These are phyloP conservation scores for Chaetomiaceae sp. DNA, from an alignment of 2,329 filamentous ascomycete genomes.

Conservation along the genomic window DNA sequence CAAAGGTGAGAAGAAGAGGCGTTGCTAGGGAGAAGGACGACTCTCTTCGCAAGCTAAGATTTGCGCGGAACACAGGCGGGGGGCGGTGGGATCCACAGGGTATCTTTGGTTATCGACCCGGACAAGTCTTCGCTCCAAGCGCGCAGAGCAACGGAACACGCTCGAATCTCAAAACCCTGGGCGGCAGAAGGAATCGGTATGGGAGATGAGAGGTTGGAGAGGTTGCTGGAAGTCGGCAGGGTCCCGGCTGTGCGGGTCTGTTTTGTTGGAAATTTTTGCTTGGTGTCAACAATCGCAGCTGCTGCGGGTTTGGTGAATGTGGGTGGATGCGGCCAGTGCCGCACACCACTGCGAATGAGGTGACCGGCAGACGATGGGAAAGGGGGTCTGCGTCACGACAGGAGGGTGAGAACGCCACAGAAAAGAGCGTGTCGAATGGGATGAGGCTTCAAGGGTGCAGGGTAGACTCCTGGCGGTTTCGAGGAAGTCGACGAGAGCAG, in stretches of 20 bases:
- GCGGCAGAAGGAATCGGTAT: neutral
- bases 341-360: conserved; percentile 1
- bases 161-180: neutral
- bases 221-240: conserved; percentile 2
- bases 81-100: conserved; percentile 22
- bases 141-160: conserved; percentile 8
- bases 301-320: conserved; percentile 17
- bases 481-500: conserved; percentile 8
- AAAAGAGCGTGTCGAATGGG: conserved; percentile 21
- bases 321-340: conserved; percentile 23
- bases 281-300: conserved; percentile 25
- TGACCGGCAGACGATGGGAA: neutral
- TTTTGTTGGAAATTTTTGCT: conserved; percentile 23
- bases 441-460: conserved; percentile 2
- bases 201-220: neutral
- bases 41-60: conserved; percentile 24
- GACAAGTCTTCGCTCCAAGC: conserved; percentile 7
- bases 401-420: conserved; percentile 1
- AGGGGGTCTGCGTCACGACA: conserved; percentile 1
- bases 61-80: conserved; percentile 26
- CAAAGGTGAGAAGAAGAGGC: conserved; percentile 17
- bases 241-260: conserved; percentile 20
- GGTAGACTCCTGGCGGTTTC: neutral
- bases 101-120: conserved; percentile 3
- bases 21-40: conserved; percentile 24